Percentiles rank a stretch among this genome's conserved stretches.
phyloP scores from a whole-genome alignment of 2,329 filamentous ascomycete species.

The Zymoseptoria passerinii region DNA sequence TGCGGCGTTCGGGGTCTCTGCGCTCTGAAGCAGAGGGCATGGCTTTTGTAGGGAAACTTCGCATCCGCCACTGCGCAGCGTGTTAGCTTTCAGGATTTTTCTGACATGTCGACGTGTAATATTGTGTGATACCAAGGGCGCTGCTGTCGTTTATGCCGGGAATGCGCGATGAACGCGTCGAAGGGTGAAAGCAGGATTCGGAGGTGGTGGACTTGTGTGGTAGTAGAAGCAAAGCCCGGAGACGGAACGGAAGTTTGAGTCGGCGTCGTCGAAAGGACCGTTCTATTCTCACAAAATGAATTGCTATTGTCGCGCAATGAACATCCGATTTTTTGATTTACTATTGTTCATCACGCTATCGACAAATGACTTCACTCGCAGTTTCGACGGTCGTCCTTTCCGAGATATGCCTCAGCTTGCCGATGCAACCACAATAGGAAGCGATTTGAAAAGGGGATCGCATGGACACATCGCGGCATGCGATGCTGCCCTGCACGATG shows the following conservation, averaged over 20 bases:
- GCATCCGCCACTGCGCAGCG: slow-evolving; percentile 10
- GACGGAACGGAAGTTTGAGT: no score
- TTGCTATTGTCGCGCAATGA: background rate
- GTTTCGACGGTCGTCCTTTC: background rate
- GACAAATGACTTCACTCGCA: background rate
- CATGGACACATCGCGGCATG: background rate
- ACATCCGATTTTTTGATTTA: background rate
- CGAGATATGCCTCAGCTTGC: background rate
- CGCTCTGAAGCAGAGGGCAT: background rate
- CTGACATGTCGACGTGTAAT: background rate
- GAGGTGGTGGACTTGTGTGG: background rate
- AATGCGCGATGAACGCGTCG: background rate
- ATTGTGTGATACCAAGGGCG: background rate
- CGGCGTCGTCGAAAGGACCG: background rate
- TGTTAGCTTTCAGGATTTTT: slow-evolving; percentile 5
- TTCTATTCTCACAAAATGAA: background rate
- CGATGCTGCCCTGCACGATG: background rate
- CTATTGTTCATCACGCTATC: background rate
- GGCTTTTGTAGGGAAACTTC: background rate
- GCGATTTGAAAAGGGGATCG: background rate
- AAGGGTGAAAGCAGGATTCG: background rate
- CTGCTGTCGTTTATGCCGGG: background rate
- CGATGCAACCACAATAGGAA: background rate
- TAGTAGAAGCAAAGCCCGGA: no score
- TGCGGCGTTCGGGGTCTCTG: slow-evolving; percentile 3